These are phyloP conservation scores for Penicillium cataractarum DNA, from an alignment of 495 filamentous ascomycete genomes.

Conservation along the genomic window DNA sequence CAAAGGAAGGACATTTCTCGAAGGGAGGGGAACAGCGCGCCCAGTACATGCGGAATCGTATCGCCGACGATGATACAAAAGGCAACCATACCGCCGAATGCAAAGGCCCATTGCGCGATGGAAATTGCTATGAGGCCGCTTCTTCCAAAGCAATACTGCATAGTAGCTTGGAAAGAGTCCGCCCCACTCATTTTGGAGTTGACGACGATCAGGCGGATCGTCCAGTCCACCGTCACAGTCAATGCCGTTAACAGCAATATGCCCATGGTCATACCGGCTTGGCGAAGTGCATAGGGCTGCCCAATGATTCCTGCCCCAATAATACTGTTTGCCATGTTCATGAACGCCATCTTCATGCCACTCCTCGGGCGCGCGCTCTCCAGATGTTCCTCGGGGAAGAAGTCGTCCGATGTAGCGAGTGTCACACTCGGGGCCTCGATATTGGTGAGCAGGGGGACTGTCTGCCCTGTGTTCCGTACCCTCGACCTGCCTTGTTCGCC, in stretches of 20 bases:
- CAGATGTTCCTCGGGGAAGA: constrained; percentile 62
- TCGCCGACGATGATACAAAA: constrained; percentile 98
- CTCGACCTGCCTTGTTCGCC: constrained; percentile 28
- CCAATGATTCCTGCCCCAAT: constrained; percentile 98
- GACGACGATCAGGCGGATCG: constrained; percentile 91
- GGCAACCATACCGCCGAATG: constrained; percentile 97
- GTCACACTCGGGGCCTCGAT: constrained; percentile 90
- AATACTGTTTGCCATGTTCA: constrained; percentile 99
- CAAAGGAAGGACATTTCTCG: constrained; percentile 73
- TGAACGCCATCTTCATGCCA: constrained; percentile 74
- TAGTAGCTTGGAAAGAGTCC: constrained; percentile 90
- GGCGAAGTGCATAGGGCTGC: constrained; percentile 91
- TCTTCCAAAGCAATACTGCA: constrained; percentile 90
- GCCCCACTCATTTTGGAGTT: constrained; percentile 94
- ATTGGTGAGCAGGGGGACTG: constrained; percentile 76
- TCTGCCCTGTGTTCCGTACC: constrained; percentile 43
- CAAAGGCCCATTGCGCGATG: constrained; percentile 93
- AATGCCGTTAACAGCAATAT: constrained; percentile 75
- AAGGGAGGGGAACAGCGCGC: constrained; percentile 78
- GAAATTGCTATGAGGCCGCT: constrained; percentile 87
- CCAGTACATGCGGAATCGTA: constrained; percentile 87
- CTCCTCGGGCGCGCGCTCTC: constrained; percentile 66
- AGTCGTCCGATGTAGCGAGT: constrained; percentile 65
- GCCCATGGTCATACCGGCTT: constrained; percentile 83
- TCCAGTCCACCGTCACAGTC: constrained; percentile 91